Base-by-base conservation (phyloP, 2,329 filamentous ascomycete species). In the Cladophialophora chaetospira region DNA sequence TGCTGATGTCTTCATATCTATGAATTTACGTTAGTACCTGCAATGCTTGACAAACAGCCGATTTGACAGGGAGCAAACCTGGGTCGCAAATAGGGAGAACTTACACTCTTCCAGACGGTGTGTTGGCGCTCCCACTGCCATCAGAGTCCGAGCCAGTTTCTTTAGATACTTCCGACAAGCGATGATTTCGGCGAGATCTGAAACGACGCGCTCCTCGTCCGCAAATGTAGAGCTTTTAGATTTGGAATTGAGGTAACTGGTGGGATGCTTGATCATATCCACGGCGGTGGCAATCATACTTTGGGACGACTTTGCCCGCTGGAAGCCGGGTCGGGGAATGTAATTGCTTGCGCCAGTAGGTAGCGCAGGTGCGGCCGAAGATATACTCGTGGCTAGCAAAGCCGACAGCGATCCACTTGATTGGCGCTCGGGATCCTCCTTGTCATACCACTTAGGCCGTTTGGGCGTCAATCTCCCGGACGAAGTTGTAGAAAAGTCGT, bases 81-180 rank as follows among this genome's bases (percentile, higher is more conserved):
- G n/a, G n/a, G n/a, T n/a, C n/a, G n/a, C n/a, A n/a, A n/a, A n/a
- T n/a, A n/a, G n/a, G n/a, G n/a, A n/a, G n/a, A n/a, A n/a, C n/a
- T n/a, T n/a, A n/a, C n/a, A 96, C 69, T 96, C 77, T 72, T 97
- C 92, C 17, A 97, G 77, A 9, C 92, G 86, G 75, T 97, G 92
- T 0, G 91, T 96, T 0, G 92, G 92, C 0, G 92, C 92, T 10
- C 92, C 92, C 63, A 90, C 96, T 68, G 85, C 80, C 91, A 97
- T 97, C 56, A 97, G 76, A 1, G 89, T 89, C 36, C 86, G 84
- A 70, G 92, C 96, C 35, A 97, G 82, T 70, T 89, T 91, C 53
- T 92, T 81, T 10, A 97, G 80, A 69, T 96, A 97, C 53, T 84
- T 83, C 65, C 96, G 91, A 2, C 91, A 83, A 31, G 86, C 85